A percentile compares a stretch with the other conserved stretches of the same genome.
phyloP scores from a whole-genome alignment of 2,329 filamentous ascomycete species.

The Aureobasidium sp. region DNA sequence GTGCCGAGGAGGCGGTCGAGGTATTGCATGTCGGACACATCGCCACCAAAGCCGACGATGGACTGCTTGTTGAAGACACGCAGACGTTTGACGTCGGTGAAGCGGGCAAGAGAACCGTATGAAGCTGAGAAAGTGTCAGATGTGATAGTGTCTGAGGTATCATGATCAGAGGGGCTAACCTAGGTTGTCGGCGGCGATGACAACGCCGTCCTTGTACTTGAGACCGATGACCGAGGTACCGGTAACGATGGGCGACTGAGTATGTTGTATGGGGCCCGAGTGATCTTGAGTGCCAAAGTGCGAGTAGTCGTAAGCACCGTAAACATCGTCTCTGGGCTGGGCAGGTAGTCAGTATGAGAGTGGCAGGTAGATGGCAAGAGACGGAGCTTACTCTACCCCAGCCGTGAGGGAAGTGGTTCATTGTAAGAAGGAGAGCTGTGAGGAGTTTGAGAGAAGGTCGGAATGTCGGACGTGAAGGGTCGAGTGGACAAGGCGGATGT shows the following conservation, averaged over 20 bases:
- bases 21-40: conserved; percentile 99
- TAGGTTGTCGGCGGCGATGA: conserved; percentile 93
- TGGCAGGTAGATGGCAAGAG: conserved; percentile 23
- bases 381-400: conserved; percentile 53
- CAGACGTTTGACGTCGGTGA: conserved; percentile 93
- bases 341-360: conserved; percentile 29
- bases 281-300: conserved; percentile 60
- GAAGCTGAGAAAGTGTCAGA: conserved; percentile 56
- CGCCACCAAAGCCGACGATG: conserved; percentile 88
- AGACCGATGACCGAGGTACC: conserved; percentile 91
- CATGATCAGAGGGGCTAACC: conserved; percentile 44
- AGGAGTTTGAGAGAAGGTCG: no score
- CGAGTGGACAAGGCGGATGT: neutral
- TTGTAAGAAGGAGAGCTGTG: conserved; percentile 28
- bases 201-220: conserved; percentile 94
- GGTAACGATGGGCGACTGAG: conserved; percentile 87
- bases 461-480: neutral
- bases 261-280: conserved; percentile 64
- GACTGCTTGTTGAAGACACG: conserved; percentile 77
- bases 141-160: neutral
- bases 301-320: conserved; percentile 83
- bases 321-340: conserved; percentile 94
- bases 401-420: conserved; percentile 59
- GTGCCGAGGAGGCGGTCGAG: conserved; percentile 83
- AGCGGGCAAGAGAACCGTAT: conserved; percentile 90